phyloP scores from a whole-genome alignment of 495 filamentous ascomycete species.

The Cercophora samala region DNA sequence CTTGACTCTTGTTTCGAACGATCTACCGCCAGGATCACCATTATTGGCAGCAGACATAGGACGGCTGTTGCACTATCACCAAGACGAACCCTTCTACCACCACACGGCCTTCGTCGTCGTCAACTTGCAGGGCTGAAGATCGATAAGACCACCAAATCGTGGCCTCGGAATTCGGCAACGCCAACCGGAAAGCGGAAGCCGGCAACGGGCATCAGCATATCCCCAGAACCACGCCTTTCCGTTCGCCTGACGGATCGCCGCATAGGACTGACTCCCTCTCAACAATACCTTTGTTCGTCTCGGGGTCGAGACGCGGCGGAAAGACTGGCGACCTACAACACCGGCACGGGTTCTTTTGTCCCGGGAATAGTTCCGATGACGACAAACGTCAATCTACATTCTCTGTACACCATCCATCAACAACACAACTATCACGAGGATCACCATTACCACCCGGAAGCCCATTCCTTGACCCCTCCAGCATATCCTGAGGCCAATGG shows the following conservation, averaged over 20 bases:
- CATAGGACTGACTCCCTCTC: not conserved
- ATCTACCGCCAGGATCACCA: not conserved
- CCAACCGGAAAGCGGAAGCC: not conserved
- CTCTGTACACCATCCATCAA: slow-evolving; percentile 8
- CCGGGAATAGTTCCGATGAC: slow-evolving; percentile 31
- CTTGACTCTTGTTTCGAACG: not conserved
- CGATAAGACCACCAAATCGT: not conserved
- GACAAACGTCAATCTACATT: slow-evolving; percentile 22
- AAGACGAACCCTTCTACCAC: not conserved
- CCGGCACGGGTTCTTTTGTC: slow-evolving; percentile 30
- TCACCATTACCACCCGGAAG: not conserved
- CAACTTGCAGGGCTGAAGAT: not conserved
- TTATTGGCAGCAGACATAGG: not conserved
- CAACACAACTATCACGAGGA: slow-evolving; percentile 19
- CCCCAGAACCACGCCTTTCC: not conserved
- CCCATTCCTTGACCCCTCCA: not conserved
- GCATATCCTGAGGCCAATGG: slow-evolving; percentile 30
- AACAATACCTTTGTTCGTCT: slow-evolving; percentile 5
- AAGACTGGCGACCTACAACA: slow-evolving; percentile 36
- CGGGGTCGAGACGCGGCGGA: slow-evolving; percentile 17
- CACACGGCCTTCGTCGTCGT: not conserved
- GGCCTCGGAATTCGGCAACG: not conserved
- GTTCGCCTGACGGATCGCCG: not conserved
- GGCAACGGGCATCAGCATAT: not conserved
- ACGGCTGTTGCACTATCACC: not conserved